Conservation (phyloP, 148 eudicot genomes). For the Vaccinium macrocarpon region DNA sequence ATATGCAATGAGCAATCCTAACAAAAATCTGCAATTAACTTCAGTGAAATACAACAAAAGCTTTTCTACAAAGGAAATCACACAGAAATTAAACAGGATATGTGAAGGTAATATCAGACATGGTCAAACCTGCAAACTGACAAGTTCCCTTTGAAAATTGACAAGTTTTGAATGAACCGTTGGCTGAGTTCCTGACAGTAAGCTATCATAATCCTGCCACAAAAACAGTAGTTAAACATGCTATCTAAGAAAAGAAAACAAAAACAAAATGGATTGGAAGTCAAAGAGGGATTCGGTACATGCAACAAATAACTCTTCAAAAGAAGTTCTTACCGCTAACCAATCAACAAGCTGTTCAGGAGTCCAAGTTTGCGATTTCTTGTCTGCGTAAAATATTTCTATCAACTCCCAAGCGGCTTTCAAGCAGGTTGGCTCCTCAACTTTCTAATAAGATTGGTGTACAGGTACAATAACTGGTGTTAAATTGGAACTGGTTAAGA, state of each 20-base stretch:
- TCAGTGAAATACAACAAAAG: background rate
- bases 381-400: conserved; percentile 87
- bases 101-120: conserved; percentile 4
- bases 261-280: background rate
- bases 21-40: background rate
- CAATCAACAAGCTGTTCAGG: conserved; percentile 93
- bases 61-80: background rate
- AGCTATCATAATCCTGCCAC: conserved; percentile 66
- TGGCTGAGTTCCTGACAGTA: conserved; percentile 51
- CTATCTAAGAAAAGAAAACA: background rate
- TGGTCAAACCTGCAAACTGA: conserved; percentile 56
- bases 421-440: conserved; percentile 64
- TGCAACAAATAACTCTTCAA: conserved; percentile 9
- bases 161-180: conserved; percentile 72
- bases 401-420: conserved; percentile 98
- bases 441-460: conserved; percentile 34
- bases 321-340: conserved; percentile 70
- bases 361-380: conserved; percentile 76
- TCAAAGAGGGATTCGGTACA: background rate
- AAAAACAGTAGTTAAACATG: background rate
- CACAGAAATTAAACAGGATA: background rate
- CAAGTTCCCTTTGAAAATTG: conserved; percentile 62
- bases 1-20: conserved; percentile 5
- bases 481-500: background rate
- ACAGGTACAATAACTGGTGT: background rate